Evolutionary conservation across 2,329 filamentous ascomycete genomes (phyloP).

Genomic region (Fusarium sp.): DNA sequence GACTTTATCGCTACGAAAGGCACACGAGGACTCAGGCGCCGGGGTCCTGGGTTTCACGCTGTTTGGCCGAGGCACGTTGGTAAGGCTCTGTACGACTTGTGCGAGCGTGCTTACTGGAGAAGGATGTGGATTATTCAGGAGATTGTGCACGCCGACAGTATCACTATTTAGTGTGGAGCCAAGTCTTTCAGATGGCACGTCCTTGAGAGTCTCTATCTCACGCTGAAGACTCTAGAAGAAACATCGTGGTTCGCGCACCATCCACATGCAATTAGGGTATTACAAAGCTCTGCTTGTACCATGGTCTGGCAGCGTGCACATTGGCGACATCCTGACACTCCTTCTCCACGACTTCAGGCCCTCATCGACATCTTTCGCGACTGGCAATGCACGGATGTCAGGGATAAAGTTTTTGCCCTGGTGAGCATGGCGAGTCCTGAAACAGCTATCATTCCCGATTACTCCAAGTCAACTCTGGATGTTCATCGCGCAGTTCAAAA

Average conservation of each 20-base stretch:
- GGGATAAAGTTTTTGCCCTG: not conserved
- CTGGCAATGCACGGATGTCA: not conserved
- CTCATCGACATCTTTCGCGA: not conserved
- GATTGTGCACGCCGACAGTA: not conserved
- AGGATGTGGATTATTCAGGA: not conserved
- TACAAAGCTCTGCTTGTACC: not conserved
- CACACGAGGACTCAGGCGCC: not conserved
- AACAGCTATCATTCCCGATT: not conserved
- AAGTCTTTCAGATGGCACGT: not conserved
- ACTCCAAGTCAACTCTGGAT: not conserved
- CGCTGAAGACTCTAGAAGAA: not conserved
- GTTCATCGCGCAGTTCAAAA: not conserved
- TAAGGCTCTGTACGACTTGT: not conserved
- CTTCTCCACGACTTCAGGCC: not conserved
- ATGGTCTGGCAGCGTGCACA: not conserved
- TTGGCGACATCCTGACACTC: not conserved
- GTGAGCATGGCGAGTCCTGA: not conserved
- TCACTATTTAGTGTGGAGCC: not conserved
- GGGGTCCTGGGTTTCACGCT: not conserved
- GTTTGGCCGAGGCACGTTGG: not conserved
- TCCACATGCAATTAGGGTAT: not conserved
- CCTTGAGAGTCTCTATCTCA: not conserved
- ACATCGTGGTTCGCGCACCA: not conserved
- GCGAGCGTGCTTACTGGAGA: not conserved
- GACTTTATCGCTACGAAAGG: not conserved